These are phyloP conservation scores for Elsinoe batatas DNA, from an alignment of 2,329 filamentous ascomycete species.

Conservation along the genomic window DNA sequence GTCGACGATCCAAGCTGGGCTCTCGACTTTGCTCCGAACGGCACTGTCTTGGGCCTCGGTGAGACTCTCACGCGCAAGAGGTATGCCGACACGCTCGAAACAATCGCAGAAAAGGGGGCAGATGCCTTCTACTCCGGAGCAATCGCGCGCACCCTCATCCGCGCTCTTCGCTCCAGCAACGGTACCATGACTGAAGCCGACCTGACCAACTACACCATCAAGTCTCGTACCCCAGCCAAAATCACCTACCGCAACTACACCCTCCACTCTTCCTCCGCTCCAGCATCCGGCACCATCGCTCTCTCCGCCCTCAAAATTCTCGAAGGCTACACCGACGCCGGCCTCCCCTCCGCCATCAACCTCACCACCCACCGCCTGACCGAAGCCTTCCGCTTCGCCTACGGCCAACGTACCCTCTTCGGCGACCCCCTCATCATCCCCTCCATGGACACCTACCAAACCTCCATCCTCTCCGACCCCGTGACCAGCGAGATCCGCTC, in stretches of 20 bases:
- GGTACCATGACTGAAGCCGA: constrained; percentile 83
- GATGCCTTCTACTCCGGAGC: constrained; percentile 59
- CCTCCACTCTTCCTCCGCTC: constrained; percentile 60
- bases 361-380: constrained; percentile 72
- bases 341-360: constrained; percentile 46
- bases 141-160: constrained; percentile 64
- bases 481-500: constrained; percentile 51
- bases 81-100: constrained; percentile 70
- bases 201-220: constrained; percentile 61
- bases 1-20: constrained; percentile 70
- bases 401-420: constrained; percentile 63
- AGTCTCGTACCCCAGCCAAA: constrained; percentile 50
- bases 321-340: constrained; percentile 62
- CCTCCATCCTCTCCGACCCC: constrained; percentile 52
- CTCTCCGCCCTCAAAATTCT: constrained; percentile 72
- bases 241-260: constrained; percentile 54
- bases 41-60: constrained; percentile 58
- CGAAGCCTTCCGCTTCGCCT: constrained; percentile 84
- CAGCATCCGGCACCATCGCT: constrained; percentile 67
- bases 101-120: constrained; percentile 62
- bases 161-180: constrained; percentile 55
- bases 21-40: constrained; percentile 78
- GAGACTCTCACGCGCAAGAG: constrained; percentile 72
- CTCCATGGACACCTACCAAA: constrained; percentile 54
- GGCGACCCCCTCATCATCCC: constrained; percentile 71